These are phyloP conservation scores for Populus hybrid DNA, from an alignment of 441 rosid genomes.

Conservation along the genomic window DNA sequence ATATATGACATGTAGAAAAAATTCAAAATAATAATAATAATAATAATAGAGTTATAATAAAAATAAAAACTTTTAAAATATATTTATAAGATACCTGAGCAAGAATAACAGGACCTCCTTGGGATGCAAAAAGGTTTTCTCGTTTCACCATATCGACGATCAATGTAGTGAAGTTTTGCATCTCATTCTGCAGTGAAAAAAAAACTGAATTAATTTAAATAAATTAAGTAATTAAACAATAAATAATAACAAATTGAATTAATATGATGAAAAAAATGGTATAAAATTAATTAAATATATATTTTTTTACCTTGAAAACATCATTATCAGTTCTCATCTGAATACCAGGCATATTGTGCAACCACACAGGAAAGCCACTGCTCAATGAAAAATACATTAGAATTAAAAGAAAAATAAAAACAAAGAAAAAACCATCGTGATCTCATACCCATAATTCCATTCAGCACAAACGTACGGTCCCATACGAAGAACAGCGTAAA, in stretches of 20 bases:
- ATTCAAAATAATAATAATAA: too few relatives aligned
- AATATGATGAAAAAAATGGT: background rate
- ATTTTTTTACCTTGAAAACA: slow-evolving; percentile 55
- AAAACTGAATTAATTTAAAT: background rate
- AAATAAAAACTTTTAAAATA: too few relatives aligned
- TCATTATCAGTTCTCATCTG: slow-evolving; percentile 62
- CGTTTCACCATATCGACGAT: slow-evolving; percentile 53
- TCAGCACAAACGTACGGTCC: slow-evolving; percentile 87
- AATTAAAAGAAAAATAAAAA: background rate
- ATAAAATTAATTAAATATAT: background rate
- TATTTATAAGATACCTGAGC: slow-evolving; percentile 47
- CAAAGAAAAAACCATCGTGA: too few relatives aligned
- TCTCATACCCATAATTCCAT: slow-evolving; percentile 70
- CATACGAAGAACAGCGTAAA: slow-evolving; percentile 72
- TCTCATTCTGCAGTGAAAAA: slow-evolving; percentile 29
- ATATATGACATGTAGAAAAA: background rate
- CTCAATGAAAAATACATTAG: background rate
- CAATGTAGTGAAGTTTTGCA: slow-evolving; percentile 47
- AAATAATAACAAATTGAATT: background rate
- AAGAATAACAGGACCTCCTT: slow-evolving; percentile 66
- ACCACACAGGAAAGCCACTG: slow-evolving; percentile 85
- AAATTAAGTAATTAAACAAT: background rate
- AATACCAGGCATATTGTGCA: slow-evolving; percentile 69
- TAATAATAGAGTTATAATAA: too few relatives aligned
- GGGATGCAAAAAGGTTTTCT: slow-evolving; percentile 62